Percentiles rank a stretch among this genome's conserved stretches.
Conservation (phyloP, 345 rosid species). For the Salix suchowensis region DNA sequence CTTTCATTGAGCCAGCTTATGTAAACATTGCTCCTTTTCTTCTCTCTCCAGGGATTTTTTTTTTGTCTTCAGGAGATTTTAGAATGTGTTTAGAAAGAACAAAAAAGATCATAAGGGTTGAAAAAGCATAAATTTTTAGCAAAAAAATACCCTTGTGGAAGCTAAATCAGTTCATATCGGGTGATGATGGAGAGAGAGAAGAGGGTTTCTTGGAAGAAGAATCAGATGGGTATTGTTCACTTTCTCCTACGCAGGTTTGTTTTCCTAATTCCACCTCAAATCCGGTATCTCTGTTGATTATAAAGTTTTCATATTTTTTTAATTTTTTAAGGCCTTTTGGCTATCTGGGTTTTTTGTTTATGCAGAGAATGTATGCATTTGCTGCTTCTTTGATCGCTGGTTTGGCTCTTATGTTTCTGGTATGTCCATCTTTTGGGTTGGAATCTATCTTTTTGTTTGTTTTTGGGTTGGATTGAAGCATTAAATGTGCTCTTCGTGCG, state of each 20-base stretch:
- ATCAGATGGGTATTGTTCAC: conserved; percentile 64
- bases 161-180: conserved; percentile 42
- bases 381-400: conserved; percentile 63
- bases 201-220: conserved; percentile 56
- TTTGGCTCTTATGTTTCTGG: conserved; percentile 74
- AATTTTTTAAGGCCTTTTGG: not conserved
- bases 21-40: not conserved
- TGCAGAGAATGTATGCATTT: conserved; percentile 73
- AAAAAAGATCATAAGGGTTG: not conserved
- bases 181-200: conserved; percentile 41
- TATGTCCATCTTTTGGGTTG: conserved; percentile 14
- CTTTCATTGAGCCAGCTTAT: not conserved
- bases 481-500: not conserved
- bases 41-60: not conserved
- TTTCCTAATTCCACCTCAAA: not conserved
- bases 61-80: not conserved
- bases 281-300: not conserved
- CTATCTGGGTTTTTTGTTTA: conserved; percentile 15
- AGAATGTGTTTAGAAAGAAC: not conserved
- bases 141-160: conserved; percentile 42
- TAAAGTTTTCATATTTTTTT: not conserved
- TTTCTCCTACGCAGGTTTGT: conserved; percentile 64
- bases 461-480: not conserved
- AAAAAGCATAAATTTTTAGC: not conserved
- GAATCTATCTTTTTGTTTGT: not conserved